Conservation (phyloP, 371 early-diverging fungal species). For the Lichtheimia corymbifera region DNA sequence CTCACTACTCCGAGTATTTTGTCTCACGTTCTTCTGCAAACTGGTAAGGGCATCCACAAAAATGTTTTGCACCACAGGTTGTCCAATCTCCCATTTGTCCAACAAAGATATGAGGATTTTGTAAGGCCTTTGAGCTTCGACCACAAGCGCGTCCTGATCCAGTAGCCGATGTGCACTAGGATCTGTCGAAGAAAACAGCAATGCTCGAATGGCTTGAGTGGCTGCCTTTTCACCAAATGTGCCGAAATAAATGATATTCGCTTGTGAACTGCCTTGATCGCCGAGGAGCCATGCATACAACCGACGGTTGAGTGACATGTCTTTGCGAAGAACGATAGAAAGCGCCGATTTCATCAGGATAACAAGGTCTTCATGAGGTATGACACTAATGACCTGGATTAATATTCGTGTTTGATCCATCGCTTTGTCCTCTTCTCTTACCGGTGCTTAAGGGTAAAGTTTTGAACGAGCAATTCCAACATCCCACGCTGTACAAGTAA, state of each 20-base stretch:
- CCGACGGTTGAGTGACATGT: constrained; percentile 93
- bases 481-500: constrained; percentile 84
- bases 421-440: constrained; percentile 19
- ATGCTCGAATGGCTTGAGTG: constrained; percentile 50
- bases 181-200: constrained; percentile 46
- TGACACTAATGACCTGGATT: constrained; percentile 8
- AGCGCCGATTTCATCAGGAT: constrained; percentile 72
- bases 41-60: constrained; percentile 73
- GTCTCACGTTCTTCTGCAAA: constrained; percentile 53
- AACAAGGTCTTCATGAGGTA: constrained; percentile 63
- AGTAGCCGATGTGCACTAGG: constrained; percentile 3
- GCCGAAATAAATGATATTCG: constrained; percentile 37
- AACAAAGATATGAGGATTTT: constrained; percentile 81
- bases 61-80: constrained; percentile 70
- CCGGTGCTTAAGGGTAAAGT: constrained; percentile 71
- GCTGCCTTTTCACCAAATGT: constrained; percentile 41
- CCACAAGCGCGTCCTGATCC: constrained; percentile 27
- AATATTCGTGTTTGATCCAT: too few species aligned
- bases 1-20: constrained; percentile 40
- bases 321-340: constrained; percentile 82
- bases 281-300: constrained; percentile 89
- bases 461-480: constrained; percentile 81
- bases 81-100: constrained; percentile 86
- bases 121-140: constrained; percentile 71
- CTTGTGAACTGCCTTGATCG: constrained; percentile 28